phyloP scores from a whole-genome alignment of 257 asterid species.

The Perilla frutescens region DNA sequence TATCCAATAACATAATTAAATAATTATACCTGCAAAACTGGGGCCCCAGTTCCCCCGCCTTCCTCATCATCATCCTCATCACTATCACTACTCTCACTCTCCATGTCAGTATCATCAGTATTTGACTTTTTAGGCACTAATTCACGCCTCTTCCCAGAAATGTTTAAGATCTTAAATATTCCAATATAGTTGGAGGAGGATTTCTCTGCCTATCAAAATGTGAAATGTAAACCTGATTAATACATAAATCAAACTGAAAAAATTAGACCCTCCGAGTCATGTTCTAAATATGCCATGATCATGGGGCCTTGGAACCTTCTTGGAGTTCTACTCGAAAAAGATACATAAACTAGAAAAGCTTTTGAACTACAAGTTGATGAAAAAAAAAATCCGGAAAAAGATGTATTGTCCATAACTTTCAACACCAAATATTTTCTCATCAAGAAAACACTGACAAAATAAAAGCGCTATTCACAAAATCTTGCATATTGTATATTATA shows the following conservation, averaged over 20 bases:
- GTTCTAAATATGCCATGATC: background rate
- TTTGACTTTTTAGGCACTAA: constrained; percentile 59
- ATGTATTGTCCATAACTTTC: background rate
- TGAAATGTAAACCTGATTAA: constrained; percentile 11
- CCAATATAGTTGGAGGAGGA: constrained; percentile 75
- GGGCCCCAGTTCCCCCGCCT: constrained; percentile 55
- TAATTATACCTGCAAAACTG: constrained; percentile 67
- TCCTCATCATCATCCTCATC: constrained; percentile 75
- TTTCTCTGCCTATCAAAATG: constrained; percentile 68
- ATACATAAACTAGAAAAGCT: constrained; percentile 6
- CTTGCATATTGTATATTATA: background rate
- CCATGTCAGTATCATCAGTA: constrained; percentile 72
- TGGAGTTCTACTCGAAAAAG: background rate
- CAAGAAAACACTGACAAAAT: background rate
- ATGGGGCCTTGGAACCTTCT: constrained; percentile 4
- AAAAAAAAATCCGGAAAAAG: background rate
- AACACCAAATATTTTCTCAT: background rate
- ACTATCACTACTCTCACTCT: constrained; percentile 81
- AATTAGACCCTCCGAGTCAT: background rate
- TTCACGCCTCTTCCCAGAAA: constrained; percentile 88
- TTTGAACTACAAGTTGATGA: constrained; percentile 3
- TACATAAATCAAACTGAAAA: background rate
- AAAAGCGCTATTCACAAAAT: background rate
- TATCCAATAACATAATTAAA: background rate
- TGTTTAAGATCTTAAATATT: constrained; percentile 67